Conservation (phyloP, 2,329 filamentous ascomycete genomes). For the Aspergillus eucalypticola region DNA sequence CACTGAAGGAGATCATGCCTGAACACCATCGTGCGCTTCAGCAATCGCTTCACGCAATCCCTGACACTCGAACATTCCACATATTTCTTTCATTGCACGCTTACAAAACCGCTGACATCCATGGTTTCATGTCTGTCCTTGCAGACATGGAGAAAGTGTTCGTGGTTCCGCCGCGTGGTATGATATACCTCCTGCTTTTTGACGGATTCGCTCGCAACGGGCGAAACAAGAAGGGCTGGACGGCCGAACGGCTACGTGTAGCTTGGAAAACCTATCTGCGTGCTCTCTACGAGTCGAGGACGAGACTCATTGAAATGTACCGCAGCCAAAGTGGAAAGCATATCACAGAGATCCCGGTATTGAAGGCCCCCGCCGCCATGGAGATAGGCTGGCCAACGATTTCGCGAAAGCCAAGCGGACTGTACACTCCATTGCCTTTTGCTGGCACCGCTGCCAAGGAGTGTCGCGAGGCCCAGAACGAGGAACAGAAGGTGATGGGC, state of each 20-base stretch:
- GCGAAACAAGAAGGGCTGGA: constrained; percentile 70
- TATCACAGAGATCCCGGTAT: constrained; percentile 36
- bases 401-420: constrained; percentile 15
- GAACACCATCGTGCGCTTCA: constrained; percentile 65
- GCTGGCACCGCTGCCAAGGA: background rate
- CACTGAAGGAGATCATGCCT: constrained; percentile 50
- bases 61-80: constrained; percentile 76
- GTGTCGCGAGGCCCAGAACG: background rate
- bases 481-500: background rate
- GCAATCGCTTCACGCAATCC: constrained; percentile 64
- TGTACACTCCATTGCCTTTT: constrained; percentile 32
- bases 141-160: constrained; percentile 74
- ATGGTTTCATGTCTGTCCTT: constrained; percentile 69
- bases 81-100: constrained; percentile 77
- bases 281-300: constrained; percentile 39
- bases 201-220: constrained; percentile 79
- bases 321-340: constrained; percentile 18
- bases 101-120: constrained; percentile 67
- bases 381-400: constrained; percentile 7
- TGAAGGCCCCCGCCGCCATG: constrained; percentile 10
- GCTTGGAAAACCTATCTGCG: constrained; percentile 66
- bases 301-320: constrained; percentile 26
- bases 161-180: constrained; percentile 68
- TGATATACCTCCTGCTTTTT: constrained; percentile 78
- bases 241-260: constrained; percentile 63